Percentiles rank a stretch among this genome's conserved stretches.
Conservation (phyloP, 371 early-diverging fungal species). For the Lichtheimia ramosa region DNA sequence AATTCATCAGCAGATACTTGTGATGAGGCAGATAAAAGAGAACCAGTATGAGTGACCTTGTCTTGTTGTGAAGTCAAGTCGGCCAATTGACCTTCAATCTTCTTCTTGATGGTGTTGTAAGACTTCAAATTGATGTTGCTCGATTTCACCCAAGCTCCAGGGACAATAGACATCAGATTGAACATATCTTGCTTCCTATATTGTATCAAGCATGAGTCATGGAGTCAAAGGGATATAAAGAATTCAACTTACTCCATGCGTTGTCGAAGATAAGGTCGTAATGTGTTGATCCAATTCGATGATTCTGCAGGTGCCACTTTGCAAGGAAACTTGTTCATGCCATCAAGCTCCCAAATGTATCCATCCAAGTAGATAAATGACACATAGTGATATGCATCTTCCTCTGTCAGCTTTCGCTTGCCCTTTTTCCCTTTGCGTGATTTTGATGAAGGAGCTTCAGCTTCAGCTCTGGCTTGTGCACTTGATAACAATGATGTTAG, state of each 20-base stretch:
- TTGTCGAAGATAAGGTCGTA: neutral
- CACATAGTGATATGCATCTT: slow-evolving; percentile 31
- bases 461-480: slow-evolving; percentile 6
- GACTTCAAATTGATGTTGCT: neutral
- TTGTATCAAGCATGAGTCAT: neutral
- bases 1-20: too few species aligned
- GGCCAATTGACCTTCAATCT: neutral
- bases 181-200: neutral
- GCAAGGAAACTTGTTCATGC: slow-evolving; percentile 28
- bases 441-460: neutral
- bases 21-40: neutral
- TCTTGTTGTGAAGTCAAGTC: neutral
- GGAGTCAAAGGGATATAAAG: neutral
- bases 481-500: neutral
- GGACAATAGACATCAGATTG: neutral
- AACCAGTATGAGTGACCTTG: neutral
- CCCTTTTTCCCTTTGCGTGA: slow-evolving; percentile 9
- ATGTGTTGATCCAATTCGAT: neutral
- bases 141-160: slow-evolving; percentile 2
- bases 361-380: slow-evolving; percentile 33
- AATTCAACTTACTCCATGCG: slow-evolving; percentile 6
- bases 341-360: slow-evolving; percentile 41
- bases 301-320: slow-evolving; percentile 1
- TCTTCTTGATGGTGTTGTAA: too few species aligned
- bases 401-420: slow-evolving; percentile 11